Base-by-base conservation (phyloP, 352 stramenopile species). In the Phytophthora rubi region DNA sequence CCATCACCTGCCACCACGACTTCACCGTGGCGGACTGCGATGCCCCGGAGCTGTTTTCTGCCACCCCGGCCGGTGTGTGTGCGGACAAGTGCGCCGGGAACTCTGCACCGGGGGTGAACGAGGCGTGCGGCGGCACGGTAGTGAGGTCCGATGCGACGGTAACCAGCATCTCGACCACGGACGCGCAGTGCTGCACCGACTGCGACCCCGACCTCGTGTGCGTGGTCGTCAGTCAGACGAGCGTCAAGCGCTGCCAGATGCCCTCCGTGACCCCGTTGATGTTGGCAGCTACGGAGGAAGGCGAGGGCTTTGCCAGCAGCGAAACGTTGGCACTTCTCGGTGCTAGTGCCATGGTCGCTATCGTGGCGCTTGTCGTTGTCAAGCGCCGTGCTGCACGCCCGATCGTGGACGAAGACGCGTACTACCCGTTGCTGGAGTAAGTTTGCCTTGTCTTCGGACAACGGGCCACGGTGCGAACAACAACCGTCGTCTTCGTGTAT, bases 381-480 rank as follows among this genome's bases (percentile, higher is more conserved):
- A 83, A 79, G 49, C 74, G 72, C 47, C 65, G 55, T 7, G 39
- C 37, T 45, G 33, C 49, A 3, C 23, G 13, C 4, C 21, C 44
- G 2, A 35, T 33, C 28, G 55, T 48, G 26, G 16, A 37, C 21
- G 76, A 88, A 6, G 80, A 89, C 48, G 81, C 79, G 28, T 88
- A 89, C 69, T 87, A 89, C 53, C 77, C 83, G 12, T 65, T 91
- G 39, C 65, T 91, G 26, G 66, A 83, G 63, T 91, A 83, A 49
- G 33, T n/a, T 15, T 42, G 10, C 1, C 8, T 13, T 42, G 35
- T 42, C 10, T 30, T 30, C 28, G 4, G 28, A 5, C 4, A 30
- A 30, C 28, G 4, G 35, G 10, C 10, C 35, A 6, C 35, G 35
- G 35, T n/a, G 13, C 35, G 2, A 42, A 12, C 35, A 16, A 44